Conservation (phyloP, 495 filamentous ascomycete genomes). For the Bathelium albidoporum region DNA sequence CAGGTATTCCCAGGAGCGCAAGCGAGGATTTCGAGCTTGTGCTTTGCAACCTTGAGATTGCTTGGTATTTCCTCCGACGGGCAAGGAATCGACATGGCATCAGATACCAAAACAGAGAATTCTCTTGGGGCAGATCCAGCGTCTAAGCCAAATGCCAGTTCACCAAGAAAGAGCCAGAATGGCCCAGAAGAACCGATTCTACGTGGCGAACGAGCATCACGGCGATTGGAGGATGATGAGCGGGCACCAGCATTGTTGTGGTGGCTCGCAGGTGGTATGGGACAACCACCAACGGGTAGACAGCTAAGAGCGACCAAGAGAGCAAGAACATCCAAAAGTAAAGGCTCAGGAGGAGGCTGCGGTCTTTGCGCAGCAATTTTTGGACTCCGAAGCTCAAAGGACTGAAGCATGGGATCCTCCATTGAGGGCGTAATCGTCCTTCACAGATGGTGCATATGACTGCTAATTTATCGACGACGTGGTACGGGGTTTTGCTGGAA, state of each 20-base stretch:
- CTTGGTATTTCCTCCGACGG: too few species aligned
- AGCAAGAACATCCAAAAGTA: background rate
- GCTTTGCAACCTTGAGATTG: too few species aligned
- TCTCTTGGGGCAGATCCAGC: background rate
- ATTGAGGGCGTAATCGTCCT: background rate
- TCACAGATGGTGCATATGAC: background rate
- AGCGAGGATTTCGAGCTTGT: too few species aligned
- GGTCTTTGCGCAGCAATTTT: background rate
- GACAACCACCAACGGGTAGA: conserved; percentile 11
- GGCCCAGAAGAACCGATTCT: background rate
- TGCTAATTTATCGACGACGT: too few species aligned
- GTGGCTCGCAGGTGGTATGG: conserved; percentile 19
- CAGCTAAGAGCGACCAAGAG: conserved; percentile 7
- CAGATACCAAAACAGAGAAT: background rate
- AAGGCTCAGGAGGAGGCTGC: background rate
- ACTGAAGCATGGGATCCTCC: background rate
- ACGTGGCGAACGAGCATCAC: background rate
- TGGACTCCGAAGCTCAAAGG: background rate
- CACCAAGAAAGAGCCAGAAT: background rate
- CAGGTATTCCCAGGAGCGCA: too few species aligned
- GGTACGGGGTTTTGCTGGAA: too few species aligned
- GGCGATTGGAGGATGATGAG: conserved; percentile 11
- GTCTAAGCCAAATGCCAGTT: background rate
- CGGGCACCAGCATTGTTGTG: conserved; percentile 11
- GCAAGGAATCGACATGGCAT: background rate